phyloP scores from a whole-genome alignment of 371 early-diverging fungal species.

The Lichtheimia ornata region DNA sequence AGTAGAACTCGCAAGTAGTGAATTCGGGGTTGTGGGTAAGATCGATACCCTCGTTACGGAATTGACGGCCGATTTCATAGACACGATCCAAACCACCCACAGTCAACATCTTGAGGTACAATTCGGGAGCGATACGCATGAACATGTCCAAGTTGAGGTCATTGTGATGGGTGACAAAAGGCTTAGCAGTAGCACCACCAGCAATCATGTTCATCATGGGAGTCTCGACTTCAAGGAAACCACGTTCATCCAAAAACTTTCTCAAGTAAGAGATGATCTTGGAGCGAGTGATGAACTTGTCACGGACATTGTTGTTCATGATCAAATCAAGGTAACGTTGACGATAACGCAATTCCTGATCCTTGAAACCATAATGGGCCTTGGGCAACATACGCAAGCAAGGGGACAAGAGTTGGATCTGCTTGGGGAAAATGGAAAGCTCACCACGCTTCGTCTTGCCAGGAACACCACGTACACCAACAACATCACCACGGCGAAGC shows the following conservation, averaged over 20 bases:
- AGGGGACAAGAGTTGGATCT: constrained; percentile 89
- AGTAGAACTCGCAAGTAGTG: constrained; percentile 99
- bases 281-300: constrained; percentile 92
- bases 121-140: constrained; percentile 99
- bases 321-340: constrained; percentile 99
- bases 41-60: constrained; percentile 99
- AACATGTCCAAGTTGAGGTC: constrained; percentile 98
- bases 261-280: constrained; percentile 96
- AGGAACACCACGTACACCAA: constrained; percentile 94
- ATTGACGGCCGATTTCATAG: constrained; percentile 99
- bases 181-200: constrained; percentile 99
- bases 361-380: constrained; percentile 95
- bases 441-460: constrained; percentile 97
- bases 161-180: constrained; percentile 99
- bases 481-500: constrained; percentile 97
- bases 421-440: constrained; percentile 93
- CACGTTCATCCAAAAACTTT: constrained; percentile 89
- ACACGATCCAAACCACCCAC: constrained; percentile 99
- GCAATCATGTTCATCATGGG: constrained; percentile 99
- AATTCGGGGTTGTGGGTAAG: constrained; percentile 99
- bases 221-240: constrained; percentile 99
- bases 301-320: constrained; percentile 95
- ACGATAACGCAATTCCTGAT: constrained; percentile 96
- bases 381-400: constrained; percentile 98
- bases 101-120: constrained; percentile 96